Evolutionary conservation across 2,329 filamentous ascomycete species (phyloP).

Genomic region (Pseudopithomyces maydicus): DNA sequence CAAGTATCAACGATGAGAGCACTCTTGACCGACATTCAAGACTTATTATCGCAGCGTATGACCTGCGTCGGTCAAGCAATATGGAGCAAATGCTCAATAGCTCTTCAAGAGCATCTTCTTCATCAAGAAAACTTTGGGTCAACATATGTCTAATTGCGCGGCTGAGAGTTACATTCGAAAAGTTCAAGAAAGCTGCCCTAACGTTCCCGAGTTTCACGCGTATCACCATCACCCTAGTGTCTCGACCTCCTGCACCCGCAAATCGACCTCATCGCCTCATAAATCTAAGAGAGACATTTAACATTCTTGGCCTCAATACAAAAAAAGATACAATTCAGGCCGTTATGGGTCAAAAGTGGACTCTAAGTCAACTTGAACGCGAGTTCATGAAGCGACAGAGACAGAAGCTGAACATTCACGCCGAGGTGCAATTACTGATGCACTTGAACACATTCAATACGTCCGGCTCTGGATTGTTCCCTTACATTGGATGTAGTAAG

Average conservation of each 20-base stretch:
- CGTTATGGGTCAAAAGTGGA: conserved; percentile 19
- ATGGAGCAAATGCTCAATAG: conserved; percentile 20
- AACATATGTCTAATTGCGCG: conserved; percentile 26
- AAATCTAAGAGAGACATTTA: conserved; percentile 20
- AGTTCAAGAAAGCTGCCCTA: conserved; percentile 24
- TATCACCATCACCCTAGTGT: conserved; percentile 19
- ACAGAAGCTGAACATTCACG: conserved; percentile 24
- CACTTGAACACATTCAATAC: conserved; percentile 15
- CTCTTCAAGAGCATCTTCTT: conserved; percentile 21
- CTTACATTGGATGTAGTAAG: conserved; percentile 31
- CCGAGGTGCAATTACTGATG: conserved; percentile 28
- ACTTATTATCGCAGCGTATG: conserved; percentile 17
- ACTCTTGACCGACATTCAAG: conserved; percentile 10
- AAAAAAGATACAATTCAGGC: conserved; percentile 9
- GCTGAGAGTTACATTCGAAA: conserved; percentile 25
- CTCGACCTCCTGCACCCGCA: conserved; percentile 8
- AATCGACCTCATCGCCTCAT: conserved; percentile 16
- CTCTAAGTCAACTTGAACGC: conserved; percentile 13
- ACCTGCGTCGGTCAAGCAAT: conserved; percentile 17
- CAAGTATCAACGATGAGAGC: too few relatives aligned
- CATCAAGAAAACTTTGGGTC: conserved; percentile 22
- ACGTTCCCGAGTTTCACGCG: conserved; percentile 23
- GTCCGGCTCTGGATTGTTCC: conserved; percentile 11
- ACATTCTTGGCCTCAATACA: conserved; percentile 14
- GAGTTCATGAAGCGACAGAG: conserved; percentile 26